Percentiles rank a stretch among this genome's conserved stretches.
Conservation (phyloP, 495 filamentous ascomycete genomes). For the Friedmanniomyces simplex region DNA sequence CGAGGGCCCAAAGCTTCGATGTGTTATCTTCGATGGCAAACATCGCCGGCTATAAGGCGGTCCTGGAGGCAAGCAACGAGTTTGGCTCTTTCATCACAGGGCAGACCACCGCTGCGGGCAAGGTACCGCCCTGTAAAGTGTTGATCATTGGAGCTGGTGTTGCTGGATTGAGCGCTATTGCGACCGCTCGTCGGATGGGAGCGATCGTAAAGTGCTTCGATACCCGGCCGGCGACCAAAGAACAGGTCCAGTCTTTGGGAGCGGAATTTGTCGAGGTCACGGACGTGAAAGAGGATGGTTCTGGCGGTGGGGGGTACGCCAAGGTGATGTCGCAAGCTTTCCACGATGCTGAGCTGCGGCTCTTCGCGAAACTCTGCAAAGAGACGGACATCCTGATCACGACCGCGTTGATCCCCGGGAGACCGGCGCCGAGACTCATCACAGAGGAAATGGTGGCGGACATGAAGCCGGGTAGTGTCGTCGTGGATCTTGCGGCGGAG, state of each 20-base stretch:
- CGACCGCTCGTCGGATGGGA: slow-evolving; percentile 66
- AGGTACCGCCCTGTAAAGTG: slow-evolving; percentile 66
- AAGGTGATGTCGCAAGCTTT: slow-evolving; percentile 87
- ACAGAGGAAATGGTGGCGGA: slow-evolving; percentile 57
- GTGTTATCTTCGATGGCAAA: slow-evolving; percentile 79
- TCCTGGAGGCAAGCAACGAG: slow-evolving; percentile 70
- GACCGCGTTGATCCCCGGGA: slow-evolving; percentile 70
- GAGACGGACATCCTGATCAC: slow-evolving; percentile 86
- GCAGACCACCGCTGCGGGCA: slow-evolving; percentile 70
- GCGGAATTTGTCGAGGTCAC: slow-evolving; percentile 72
- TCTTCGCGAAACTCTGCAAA: slow-evolving; percentile 68
- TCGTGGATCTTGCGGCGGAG: slow-evolving; percentile 74
- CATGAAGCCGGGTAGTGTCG: slow-evolving; percentile 72
- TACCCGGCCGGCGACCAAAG: slow-evolving; percentile 63
- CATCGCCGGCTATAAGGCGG: slow-evolving; percentile 77
- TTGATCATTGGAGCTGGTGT: slow-evolving; percentile 76
- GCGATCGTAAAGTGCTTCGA: slow-evolving; percentile 78
- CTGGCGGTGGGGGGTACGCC: slow-evolving; percentile 71
- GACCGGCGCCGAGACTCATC: slow-evolving; percentile 64
- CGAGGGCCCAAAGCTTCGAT: slow-evolving; percentile 71
- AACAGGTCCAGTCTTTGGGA: slow-evolving; percentile 75
- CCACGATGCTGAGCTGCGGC: slow-evolving; percentile 76
- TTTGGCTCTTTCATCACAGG: slow-evolving; percentile 76
- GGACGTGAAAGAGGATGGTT: slow-evolving; percentile 69
- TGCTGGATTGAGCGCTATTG: slow-evolving; percentile 71